phyloP scores from a whole-genome alignment of 306 rosid species.

The Begonia masoniana region DNA sequence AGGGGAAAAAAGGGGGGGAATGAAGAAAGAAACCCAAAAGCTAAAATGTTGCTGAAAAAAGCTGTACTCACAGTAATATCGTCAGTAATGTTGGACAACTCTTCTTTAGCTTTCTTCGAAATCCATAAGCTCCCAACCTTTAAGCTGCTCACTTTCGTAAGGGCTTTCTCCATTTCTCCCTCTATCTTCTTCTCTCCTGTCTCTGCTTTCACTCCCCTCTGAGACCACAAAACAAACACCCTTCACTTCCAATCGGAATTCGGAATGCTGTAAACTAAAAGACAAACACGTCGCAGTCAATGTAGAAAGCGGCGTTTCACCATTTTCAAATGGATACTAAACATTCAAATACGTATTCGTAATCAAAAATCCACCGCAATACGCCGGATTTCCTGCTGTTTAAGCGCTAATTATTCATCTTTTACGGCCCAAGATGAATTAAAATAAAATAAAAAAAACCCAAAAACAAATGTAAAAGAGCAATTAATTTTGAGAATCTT shows the following conservation, averaged over 20 bases:
- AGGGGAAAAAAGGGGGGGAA: background rate
- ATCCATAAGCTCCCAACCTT: slow-evolving; percentile 83
- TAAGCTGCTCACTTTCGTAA: slow-evolving; percentile 69
- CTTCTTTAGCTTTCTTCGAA: slow-evolving; percentile 84
- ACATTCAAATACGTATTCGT: too few species aligned
- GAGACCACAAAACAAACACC: background rate
- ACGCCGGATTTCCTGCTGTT: too few species aligned
- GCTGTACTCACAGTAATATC: slow-evolving; percentile 55
- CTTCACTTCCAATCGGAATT: background rate
- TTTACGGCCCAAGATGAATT: too few species aligned
- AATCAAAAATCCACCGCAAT: too few species aligned
- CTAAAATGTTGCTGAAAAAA: slow-evolving; percentile 2
- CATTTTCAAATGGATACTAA: background rate
- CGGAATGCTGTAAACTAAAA: background rate
- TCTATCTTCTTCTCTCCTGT: slow-evolving; percentile 5
- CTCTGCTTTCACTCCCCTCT: background rate
- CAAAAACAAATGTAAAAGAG: too few species aligned
- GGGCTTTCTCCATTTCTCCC: slow-evolving; percentile 74
- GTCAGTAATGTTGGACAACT: slow-evolving; percentile 58
- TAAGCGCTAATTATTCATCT: too few species aligned
- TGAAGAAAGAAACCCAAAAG: background rate
- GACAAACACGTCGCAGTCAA: background rate
- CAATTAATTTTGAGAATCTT: too few species aligned
- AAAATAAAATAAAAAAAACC: too few species aligned
- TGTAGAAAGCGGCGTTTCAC: background rate